phyloP scores from a whole-genome alignment of 257 asterid genomes.

The Anisodus tanguticus region DNA sequence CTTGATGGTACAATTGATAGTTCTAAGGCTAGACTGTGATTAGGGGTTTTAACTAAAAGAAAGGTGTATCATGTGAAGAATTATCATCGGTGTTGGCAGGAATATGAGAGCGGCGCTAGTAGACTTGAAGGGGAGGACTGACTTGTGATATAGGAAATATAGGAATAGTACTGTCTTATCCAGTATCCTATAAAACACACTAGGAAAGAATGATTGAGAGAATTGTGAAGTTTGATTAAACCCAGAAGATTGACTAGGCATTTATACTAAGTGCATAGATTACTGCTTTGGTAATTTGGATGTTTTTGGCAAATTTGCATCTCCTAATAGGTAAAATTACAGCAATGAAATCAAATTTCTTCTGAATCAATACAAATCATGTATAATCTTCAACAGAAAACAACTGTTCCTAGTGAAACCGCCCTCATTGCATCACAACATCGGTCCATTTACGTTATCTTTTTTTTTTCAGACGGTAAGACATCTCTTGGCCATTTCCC shows the following conservation, averaged over 20 bases:
- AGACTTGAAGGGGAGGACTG: too few relatives aligned
- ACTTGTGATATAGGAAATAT: too few relatives aligned
- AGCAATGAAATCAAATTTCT: background rate
- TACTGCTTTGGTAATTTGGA: background rate
- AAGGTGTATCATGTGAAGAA: too few relatives aligned
- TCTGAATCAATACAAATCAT: background rate
- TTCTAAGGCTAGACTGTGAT: too few relatives aligned
- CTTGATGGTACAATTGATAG: too few relatives aligned
- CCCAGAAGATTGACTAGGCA: background rate
- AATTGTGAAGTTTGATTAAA: background rate
- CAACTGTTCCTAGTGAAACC: background rate
- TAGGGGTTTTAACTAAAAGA: too few relatives aligned
- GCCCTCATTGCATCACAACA: background rate
- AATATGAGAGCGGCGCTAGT: too few relatives aligned
- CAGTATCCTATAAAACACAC: background rate
- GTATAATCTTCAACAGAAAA: conserved; percentile 7
- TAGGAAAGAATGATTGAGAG: background rate
- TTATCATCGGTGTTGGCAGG: too few relatives aligned
- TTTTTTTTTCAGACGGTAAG: background rate
- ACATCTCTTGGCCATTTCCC: background rate
- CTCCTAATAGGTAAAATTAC: background rate
- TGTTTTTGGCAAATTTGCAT: background rate
- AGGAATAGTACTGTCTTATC: background rate
- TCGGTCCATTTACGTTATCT: background rate
- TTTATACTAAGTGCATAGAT: background rate